Evolutionary conservation across 495 filamentous ascomycete species (phyloP).

Genomic region (Penicillium pancosmium): DNA sequence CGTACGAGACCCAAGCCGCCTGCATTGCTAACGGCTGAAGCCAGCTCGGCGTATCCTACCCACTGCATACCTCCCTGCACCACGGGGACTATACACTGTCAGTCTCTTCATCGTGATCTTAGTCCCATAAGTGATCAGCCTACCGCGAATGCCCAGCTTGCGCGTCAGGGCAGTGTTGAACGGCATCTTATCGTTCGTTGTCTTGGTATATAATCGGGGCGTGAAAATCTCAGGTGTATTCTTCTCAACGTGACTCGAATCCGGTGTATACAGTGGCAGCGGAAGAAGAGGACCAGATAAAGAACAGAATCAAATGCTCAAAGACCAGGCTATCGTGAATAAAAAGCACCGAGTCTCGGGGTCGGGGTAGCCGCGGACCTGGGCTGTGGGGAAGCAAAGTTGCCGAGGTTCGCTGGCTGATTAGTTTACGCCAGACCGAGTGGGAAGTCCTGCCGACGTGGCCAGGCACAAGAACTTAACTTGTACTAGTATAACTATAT

Average conservation of each 20-base stretch:
- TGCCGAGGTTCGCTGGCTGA: constrained; percentile 37
- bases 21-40: constrained; percentile 91
- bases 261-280: too few species aligned
- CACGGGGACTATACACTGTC: constrained; percentile 71
- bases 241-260: too few species aligned
- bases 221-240: not conserved
- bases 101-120: constrained; percentile 1
- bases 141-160: constrained; percentile 84
- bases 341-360: constrained; percentile 18
- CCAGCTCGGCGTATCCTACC: constrained; percentile 88
- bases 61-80: constrained; percentile 98
- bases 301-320: not conserved
- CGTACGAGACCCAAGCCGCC: constrained; percentile 84
- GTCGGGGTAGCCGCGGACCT: constrained; percentile 30
- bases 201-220: constrained; percentile 5
- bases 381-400: constrained; percentile 35
- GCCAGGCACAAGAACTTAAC: too few species aligned
- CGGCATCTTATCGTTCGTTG: constrained; percentile 63
- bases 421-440: not conserved
- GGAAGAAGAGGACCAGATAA: too few species aligned
- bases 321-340: not conserved
- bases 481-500: too few species aligned
- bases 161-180: constrained; percentile 91
- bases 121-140: constrained; percentile 8
- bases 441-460: not conserved